Evolutionary conservation across 371 early-diverging fungal genomes (phyloP).

Genomic region (Saksenaea vasiformis): DNA sequence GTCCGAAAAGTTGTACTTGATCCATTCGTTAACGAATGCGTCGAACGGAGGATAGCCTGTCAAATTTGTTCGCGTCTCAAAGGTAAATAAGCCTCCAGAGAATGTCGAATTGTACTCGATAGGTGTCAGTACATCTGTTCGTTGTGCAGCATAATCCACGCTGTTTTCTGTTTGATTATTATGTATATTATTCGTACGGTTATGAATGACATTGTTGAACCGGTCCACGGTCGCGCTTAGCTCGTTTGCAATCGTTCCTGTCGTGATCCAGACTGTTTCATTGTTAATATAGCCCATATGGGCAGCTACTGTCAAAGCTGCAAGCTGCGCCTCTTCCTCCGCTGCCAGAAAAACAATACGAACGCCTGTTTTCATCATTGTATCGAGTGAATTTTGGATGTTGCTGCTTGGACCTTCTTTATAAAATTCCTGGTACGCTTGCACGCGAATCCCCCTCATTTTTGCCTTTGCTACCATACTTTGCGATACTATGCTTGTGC

Average conservation of each 20-base stretch:
- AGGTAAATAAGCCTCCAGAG: conserved; percentile 34
- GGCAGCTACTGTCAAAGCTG: conserved; percentile 11
- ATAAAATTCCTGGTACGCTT: conserved; percentile 12
- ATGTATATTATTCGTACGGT: not conserved
- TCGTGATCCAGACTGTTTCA: conserved; percentile 30
- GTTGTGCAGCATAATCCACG: conserved; percentile 3
- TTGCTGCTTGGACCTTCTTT: conserved; percentile 10
- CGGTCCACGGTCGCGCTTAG: conserved; percentile 15
- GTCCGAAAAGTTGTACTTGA: conserved; percentile 20
- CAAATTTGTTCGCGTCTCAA: conserved; percentile 36
- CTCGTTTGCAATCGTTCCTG: conserved; percentile 10
- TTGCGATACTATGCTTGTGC: conserved; percentile 2
- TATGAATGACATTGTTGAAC: conserved; percentile 1
- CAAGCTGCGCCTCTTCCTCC: conserved; percentile 5
- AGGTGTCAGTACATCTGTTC: not conserved
- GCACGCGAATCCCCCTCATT: conserved; percentile 5
- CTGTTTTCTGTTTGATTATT: not conserved
- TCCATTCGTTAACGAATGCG: conserved; percentile 35
- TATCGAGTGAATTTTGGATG: not conserved
- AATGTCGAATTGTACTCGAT: conserved; percentile 19
- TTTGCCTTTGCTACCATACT: conserved; percentile 12
- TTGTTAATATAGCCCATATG: conserved; percentile 6
- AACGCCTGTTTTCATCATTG: conserved; percentile 13
- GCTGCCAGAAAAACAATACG: conserved; percentile 19
- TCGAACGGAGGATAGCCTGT: conserved; percentile 40